Conservation (phyloP, 768 basidiomycete species). For the Serendipita vermifera region DNA sequence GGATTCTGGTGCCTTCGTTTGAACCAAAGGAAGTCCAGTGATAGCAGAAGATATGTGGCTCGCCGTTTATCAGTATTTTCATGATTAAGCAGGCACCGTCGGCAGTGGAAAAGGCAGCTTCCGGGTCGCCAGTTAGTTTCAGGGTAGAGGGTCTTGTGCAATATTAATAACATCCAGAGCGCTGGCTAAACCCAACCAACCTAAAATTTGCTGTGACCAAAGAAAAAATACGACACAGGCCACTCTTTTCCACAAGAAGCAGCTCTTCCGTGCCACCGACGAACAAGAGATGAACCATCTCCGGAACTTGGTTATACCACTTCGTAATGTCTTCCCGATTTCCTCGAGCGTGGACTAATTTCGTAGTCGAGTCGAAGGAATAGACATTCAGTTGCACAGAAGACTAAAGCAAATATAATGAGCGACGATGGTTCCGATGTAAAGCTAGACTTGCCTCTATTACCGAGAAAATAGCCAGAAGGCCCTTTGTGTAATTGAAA, state of each 20-base stretch:
- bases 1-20: constrained; percentile 29
- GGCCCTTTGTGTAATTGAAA: constrained; percentile 39
- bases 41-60: constrained; percentile 27
- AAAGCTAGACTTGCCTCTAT: not conserved
- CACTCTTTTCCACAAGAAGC: constrained; percentile 33
- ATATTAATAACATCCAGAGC: not conserved
- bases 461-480: constrained; percentile 24
- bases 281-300: constrained; percentile 31
- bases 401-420: not conserved
- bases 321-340: constrained; percentile 31
- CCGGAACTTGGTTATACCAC: constrained; percentile 30
- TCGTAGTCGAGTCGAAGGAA: constrained; percentile 34
- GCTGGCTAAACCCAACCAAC: constrained; percentile 15
- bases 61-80: constrained; percentile 18
- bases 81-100: constrained; percentile 42
- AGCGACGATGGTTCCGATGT: not conserved
- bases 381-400: constrained; percentile 33
- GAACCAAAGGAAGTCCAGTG: constrained; percentile 50
- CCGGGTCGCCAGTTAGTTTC: constrained; percentile 26
- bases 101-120: constrained; percentile 33
- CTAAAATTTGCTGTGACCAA: constrained; percentile 41
- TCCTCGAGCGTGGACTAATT: constrained; percentile 27
- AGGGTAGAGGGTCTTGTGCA: constrained; percentile 35
- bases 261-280: constrained; percentile 41
- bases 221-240: constrained; percentile 40